These are phyloP conservation scores for Barnettozyma sp. DNA, from an alignment of 805 yeast species.

Conservation along the genomic window DNA sequence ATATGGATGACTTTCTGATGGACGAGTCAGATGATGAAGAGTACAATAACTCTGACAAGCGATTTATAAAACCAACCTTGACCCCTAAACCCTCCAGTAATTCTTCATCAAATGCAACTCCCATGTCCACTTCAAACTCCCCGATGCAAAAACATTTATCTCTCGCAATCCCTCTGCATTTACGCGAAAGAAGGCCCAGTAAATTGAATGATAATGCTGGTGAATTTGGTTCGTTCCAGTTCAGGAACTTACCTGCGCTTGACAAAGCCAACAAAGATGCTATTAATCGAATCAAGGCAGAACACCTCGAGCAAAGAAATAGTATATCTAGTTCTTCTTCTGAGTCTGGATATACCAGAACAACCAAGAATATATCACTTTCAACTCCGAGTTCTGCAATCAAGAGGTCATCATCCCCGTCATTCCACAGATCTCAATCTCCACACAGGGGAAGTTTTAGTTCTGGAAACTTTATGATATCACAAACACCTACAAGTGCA, in stretches of 20 bases:
- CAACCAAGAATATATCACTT: slow-evolving; percentile 26
- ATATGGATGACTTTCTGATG: slow-evolving; percentile 51
- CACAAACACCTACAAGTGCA: slow-evolving; percentile 15
- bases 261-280: slow-evolving; percentile 94
- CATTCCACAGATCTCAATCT: slow-evolving; percentile 28
- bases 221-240: slow-evolving; percentile 91
- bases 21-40: slow-evolving; percentile 29
- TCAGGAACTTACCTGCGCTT: slow-evolving; percentile 79
- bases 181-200: slow-evolving; percentile 67
- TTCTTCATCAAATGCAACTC: background rate
- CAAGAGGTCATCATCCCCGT: slow-evolving; percentile 43
- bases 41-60: slow-evolving; percentile 22
- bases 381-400: slow-evolving; percentile 31
- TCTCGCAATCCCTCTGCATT: slow-evolving; percentile 45
- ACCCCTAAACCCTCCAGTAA: background rate
- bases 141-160: slow-evolving; percentile 35
- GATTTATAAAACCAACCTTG: background rate
- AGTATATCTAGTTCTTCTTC: slow-evolving; percentile 34
- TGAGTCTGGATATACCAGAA: slow-evolving; percentile 22
- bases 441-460: slow-evolving; percentile 25
- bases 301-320: slow-evolving; percentile 49
- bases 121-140: slow-evolving; percentile 28
- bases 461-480: slow-evolving; percentile 8
- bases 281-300: slow-evolving; percentile 77
- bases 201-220: slow-evolving; percentile 54